A percentile compares a stretch with the other conserved stretches of the same genome.
Evolutionary conservation across 1,284 basidiomycete genomes (phyloP).

Genomic region (Ceratobasidium sp.): DNA sequence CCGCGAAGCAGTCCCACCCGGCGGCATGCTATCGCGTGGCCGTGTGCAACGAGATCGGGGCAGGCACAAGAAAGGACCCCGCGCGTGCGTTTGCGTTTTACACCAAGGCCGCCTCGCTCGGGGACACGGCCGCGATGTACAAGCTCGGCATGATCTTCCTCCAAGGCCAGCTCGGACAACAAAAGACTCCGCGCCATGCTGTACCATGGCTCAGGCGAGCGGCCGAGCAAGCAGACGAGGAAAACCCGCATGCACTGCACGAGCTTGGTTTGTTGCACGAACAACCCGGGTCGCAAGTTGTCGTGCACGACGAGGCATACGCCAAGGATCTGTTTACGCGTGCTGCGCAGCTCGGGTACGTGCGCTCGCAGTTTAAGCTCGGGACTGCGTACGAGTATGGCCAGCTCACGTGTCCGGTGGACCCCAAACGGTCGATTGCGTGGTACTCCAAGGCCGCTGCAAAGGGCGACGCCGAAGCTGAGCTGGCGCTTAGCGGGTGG

Average conservation of each 20-base stretch:
- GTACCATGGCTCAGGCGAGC: constrained; percentile 95
- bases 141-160: constrained; percentile 97
- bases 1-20: constrained; percentile 95
- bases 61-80: constrained; percentile 91
- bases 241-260: constrained; percentile 97
- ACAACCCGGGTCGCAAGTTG: constrained; percentile 64
- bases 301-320: constrained; percentile 77
- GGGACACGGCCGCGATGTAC: constrained; percentile 99
- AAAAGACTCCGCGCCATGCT: constrained; percentile 87
- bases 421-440: constrained; percentile 91
- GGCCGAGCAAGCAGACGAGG: constrained; percentile 96
- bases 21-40: constrained; percentile 96
- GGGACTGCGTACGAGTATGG: constrained; percentile 97
- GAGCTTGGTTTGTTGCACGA: constrained; percentile 96
- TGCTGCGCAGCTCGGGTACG: constrained; percentile 93
- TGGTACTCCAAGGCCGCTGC: constrained; percentile 99
- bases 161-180: constrained; percentile 84
- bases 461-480: constrained; percentile 92
- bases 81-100: constrained; percentile 94
- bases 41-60: constrained; percentile 99
- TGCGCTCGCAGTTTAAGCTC: constrained; percentile 93
- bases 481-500: constrained; percentile 96
- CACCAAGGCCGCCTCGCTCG: constrained; percentile 93
- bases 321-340: constrained; percentile 90
- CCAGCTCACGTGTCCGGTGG: constrained; percentile 85